A percentile compares a stretch with the other conserved stretches of the same genome.
These are phyloP conservation scores for Leccinellum albellum DNA, from an alignment of 768 basidiomycete genomes.

Conservation along the genomic window DNA sequence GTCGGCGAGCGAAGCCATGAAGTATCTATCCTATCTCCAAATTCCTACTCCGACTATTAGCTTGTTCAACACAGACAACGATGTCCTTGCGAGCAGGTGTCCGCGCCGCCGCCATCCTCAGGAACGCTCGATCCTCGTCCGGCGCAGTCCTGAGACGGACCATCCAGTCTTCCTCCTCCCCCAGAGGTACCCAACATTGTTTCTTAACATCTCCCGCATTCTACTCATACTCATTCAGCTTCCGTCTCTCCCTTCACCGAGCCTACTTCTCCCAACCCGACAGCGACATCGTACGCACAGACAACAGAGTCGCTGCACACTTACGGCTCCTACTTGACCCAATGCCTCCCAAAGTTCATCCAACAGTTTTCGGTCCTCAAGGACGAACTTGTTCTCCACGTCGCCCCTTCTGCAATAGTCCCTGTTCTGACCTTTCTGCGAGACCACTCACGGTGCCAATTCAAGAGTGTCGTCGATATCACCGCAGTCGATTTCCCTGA, in stretches of 20 bases:
- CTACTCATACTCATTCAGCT: constrained; percentile 36
- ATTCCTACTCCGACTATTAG: constrained; percentile 27
- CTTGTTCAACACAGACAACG: neutral
- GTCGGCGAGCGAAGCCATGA: constrained; percentile 25
- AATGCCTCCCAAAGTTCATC: constrained; percentile 93
- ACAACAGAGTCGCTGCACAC: constrained; percentile 79
- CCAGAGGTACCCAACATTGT: constrained; percentile 41
- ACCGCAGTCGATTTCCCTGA: constrained; percentile 95
- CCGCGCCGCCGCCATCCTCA: constrained; percentile 42
- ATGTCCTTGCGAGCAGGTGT: constrained; percentile 48
- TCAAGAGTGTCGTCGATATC: constrained; percentile 89
- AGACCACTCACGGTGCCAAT: constrained; percentile 94
- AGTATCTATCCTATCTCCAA: constrained; percentile 9
- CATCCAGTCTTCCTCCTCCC: constrained; percentile 46
- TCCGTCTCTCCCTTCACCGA: constrained; percentile 82
- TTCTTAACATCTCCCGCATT: neutral
- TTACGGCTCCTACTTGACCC: constrained; percentile 89
- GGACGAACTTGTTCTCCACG: constrained; percentile 91
- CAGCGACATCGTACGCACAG: constrained; percentile 65
- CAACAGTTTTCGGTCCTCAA: constrained; percentile 97
- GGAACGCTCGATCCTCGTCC: constrained; percentile 32
- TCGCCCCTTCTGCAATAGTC: constrained; percentile 73
- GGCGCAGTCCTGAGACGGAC: constrained; percentile 31
- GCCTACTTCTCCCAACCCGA: constrained; percentile 84
- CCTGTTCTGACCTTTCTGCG: constrained; percentile 90